Evolutionary conservation across 1,139 yeast species (phyloP).

Genomic region (Blastobotrys proliferans): DNA sequence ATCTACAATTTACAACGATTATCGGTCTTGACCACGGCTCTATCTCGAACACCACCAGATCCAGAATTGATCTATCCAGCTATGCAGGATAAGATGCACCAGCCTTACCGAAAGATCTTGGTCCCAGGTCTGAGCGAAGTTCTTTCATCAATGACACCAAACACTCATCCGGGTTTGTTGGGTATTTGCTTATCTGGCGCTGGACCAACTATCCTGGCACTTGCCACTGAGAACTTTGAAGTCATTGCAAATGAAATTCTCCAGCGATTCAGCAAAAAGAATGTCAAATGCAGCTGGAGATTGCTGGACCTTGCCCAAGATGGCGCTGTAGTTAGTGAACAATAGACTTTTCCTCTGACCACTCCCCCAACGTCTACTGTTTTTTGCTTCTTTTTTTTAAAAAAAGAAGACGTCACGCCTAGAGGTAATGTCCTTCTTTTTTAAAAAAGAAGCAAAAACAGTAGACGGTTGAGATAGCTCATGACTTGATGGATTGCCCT

Average conservation of each 20-base stretch:
- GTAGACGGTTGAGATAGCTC: no score
- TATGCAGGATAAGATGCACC: constrained; percentile 96
- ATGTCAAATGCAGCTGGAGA: constrained; percentile 75
- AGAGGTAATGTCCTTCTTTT: no score
- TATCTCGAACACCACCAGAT: constrained; percentile 78
- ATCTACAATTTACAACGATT: constrained; percentile 82
- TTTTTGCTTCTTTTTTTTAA: no score
- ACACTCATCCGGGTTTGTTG: constrained; percentile 73
- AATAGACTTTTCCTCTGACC: no score
- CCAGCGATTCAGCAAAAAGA: constrained; percentile 59
- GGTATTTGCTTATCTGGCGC: constrained; percentile 98
- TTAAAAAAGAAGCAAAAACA: no score
- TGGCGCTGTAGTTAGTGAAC: constrained; percentile 63
- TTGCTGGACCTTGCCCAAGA: constrained; percentile 80
- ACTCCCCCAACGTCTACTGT: no score
- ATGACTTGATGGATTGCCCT: not conserved
- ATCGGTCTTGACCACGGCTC: constrained; percentile 74
- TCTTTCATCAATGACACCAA: constrained; percentile 75
- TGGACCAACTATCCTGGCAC: constrained; percentile 92
- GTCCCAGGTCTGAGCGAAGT: constrained; percentile 90
- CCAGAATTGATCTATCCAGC: constrained; percentile 82
- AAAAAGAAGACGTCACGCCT: no score
- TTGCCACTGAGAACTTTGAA: constrained; percentile 86
- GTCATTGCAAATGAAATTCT: constrained; percentile 76
- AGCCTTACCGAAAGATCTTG: constrained; percentile 85